Evolutionary conservation across 441 rosid species (phyloP).

Genomic region (Populus tomentosa): DNA sequence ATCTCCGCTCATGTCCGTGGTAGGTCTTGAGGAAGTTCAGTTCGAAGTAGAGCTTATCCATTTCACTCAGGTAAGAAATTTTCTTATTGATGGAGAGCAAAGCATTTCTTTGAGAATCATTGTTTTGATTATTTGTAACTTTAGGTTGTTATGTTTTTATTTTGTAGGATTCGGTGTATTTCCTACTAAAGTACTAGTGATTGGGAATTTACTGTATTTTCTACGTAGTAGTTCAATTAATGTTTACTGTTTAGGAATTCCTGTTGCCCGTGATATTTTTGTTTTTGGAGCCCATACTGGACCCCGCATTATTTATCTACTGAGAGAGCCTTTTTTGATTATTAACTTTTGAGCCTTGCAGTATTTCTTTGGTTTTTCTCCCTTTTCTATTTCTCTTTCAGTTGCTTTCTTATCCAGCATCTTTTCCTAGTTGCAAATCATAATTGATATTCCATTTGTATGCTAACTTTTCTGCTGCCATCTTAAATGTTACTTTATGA

Average conservation of each 20-base stretch:
- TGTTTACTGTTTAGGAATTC: neutral
- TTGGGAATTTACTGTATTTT: too few species aligned
- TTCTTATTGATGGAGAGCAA: neutral
- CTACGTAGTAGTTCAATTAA: neutral
- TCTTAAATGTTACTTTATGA: neutral
- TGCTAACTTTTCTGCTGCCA: neutral
- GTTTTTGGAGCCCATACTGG: neutral
- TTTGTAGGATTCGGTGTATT: neutral
- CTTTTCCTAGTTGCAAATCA: neutral
- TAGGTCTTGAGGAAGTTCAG: constrained; percentile 74
- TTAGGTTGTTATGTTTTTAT: neutral
- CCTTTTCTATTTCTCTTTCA: neutral
- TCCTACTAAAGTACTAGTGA: neutral
- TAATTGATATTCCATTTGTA: neutral
- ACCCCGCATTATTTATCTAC: neutral
- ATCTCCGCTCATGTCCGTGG: constrained; percentile 61
- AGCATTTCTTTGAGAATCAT: neutral
- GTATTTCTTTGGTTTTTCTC: neutral
- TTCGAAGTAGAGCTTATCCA: constrained; percentile 95
- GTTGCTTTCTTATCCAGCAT: neutral
- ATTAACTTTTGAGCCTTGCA: neutral
- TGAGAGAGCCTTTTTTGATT: neutral
- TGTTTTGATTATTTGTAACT: neutral
- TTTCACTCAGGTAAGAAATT: constrained; percentile 69
- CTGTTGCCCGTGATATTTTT: neutral